phyloP scores from a whole-genome alignment of 768 basidiomycete genomes.

The Mycena capillaripes region DNA sequence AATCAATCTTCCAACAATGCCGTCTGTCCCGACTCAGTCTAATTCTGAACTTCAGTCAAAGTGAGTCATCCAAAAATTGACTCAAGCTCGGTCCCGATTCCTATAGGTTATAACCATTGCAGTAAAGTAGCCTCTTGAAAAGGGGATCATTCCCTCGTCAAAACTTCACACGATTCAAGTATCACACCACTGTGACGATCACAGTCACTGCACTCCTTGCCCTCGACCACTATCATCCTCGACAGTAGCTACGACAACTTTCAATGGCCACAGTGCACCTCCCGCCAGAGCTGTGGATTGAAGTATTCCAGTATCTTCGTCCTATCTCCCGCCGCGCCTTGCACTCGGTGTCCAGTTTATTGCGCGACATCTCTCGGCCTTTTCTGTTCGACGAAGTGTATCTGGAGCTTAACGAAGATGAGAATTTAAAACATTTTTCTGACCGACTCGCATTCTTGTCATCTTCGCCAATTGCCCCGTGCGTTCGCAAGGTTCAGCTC shows the following conservation, averaged over 20 bases:
- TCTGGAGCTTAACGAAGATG: background rate
- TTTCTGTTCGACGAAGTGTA: slow-evolving; percentile 1
- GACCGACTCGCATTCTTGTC: background rate
- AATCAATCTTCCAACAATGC: no score
- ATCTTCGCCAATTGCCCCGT: background rate
- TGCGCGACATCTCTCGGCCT: background rate
- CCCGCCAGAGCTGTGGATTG: background rate
- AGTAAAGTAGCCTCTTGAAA: no score
- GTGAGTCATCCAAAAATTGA: no score
- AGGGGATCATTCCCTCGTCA: no score
- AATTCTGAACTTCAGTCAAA: no score
- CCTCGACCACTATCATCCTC: background rate
- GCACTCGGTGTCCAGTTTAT: background rate
- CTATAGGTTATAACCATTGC: no score
- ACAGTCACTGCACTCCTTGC: background rate
- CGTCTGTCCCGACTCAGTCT: no score
- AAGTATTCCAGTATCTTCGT: background rate
- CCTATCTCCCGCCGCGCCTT: background rate
- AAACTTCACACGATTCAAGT: background rate
- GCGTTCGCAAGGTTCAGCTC: background rate
- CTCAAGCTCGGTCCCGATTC: no score
- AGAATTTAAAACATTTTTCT: background rate
- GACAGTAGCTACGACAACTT: background rate
- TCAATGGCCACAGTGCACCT: background rate
- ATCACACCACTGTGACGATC: background rate